Conservation (phyloP, 257 asterid species). For the Plantago elongata region DNA sequence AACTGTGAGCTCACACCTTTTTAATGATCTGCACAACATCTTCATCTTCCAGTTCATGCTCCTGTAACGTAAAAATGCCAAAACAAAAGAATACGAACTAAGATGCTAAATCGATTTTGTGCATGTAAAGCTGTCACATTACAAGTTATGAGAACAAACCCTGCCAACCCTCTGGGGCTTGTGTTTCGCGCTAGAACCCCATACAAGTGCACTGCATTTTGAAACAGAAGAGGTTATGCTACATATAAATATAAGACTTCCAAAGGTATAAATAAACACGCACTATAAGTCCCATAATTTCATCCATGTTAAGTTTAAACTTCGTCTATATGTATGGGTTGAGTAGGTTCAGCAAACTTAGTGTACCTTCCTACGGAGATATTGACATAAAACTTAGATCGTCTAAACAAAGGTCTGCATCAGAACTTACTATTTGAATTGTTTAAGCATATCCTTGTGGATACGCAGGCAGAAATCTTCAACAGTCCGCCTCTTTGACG, state of each 20-base stretch:
- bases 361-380: not conserved
- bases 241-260: not conserved
- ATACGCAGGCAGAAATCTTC: conserved; percentile 90
- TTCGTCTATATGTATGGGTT: not conserved
- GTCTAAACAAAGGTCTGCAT: not conserved
- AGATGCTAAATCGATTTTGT: not conserved
- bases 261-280: not conserved
- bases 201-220: conserved; percentile 73
- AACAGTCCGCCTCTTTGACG: conserved; percentile 77
- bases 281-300: not conserved
- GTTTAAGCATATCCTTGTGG: conserved; percentile 97
- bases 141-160: conserved; percentile 36
- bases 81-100: conserved; percentile 1
- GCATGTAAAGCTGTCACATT: not conserved
- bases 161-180: conserved; percentile 98
- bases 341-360: no score
- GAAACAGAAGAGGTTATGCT: conserved; percentile 23
- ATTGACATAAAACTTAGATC: not conserved
- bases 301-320: not conserved
- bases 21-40: conserved; percentile 97
- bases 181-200: conserved; percentile 99
- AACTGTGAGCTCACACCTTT: conserved; percentile 43
- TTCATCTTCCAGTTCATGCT: conserved; percentile 97
- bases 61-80: conserved; percentile 36
- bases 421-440: conserved; percentile 75